Evolutionary conservation across 805 yeast species (phyloP), one percentile per base, ranked within the genome.

Genomic region (Candida broadrunensis): DNA sequence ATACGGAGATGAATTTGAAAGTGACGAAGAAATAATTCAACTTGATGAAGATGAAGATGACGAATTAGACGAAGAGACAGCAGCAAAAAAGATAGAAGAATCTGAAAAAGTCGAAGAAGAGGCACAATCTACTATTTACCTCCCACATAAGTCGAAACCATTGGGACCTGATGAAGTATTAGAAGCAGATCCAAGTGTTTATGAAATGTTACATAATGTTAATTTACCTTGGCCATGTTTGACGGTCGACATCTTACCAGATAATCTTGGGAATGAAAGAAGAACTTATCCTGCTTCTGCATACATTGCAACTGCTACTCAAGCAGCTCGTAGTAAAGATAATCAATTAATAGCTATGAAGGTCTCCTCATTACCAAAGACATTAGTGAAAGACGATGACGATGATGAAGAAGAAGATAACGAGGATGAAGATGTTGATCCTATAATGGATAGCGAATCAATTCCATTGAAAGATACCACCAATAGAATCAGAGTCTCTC

Each of bases 201-300:
- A 93, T 61, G 96, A 91, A 56, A 93, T 93, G 98, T 70, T 93
- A 43, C 99, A 93, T 63, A 87, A 86, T 54, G 88, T 91, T 44
- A 87, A 87, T 61, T 70, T 91, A 63, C 95, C 96, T 54, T 93
- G 98, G 98, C 98, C 99, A 11, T 89, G 97, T 67, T 68, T 93
- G 58, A 88, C 97, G 3, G 72, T 93, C 45, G 98, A 91, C 57
- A 69, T 93, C 16, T 67, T 93, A 39, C 96, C 96, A 5, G 99
- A 93, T 60, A 70, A 72, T 38, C 71, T 87, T 44, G 99, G 99
- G 9, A 71, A 77, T 37, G 97, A 89, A 63, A 83, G 99, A 70
- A 79, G 96, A 66, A 75, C 77, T 33, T 93, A 81, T 56, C 99
- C 99, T 3, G 96, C 95, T 32, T 75, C 93, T 2, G 70, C 89